phyloP scores from a whole-genome alignment of 345 rosid genomes.

The Bruguiera parviflora region DNA sequence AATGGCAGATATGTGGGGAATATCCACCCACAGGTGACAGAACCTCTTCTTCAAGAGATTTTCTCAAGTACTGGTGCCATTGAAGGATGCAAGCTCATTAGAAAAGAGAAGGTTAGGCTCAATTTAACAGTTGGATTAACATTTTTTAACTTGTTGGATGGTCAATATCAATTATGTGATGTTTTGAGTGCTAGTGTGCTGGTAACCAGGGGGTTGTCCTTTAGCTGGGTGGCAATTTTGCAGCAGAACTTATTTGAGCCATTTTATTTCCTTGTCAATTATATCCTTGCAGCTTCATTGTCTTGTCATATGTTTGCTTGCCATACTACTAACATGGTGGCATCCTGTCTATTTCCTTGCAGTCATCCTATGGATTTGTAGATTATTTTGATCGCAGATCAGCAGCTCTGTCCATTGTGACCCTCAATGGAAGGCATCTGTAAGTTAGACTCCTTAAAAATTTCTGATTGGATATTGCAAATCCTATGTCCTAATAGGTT shows the following conservation, averaged over 20 bases:
- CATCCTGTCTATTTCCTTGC: constrained; percentile 5
- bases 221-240: too few relatives aligned
- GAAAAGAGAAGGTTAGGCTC: constrained; percentile 32
- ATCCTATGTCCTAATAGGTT: constrained; percentile 9
- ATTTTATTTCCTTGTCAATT: background rate
- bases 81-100: constrained; percentile 31
- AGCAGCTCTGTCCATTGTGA: constrained; percentile 29
- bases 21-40: constrained; percentile 30
- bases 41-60: constrained; percentile 30
- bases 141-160: background rate
- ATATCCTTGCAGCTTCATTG: background rate
- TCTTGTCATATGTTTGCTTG: background rate
- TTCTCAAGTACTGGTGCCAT: constrained; percentile 25
- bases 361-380: constrained; percentile 37
- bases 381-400: constrained; percentile 32
- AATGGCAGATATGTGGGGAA: constrained; percentile 33
- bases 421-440: constrained; percentile 34
- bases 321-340: background rate
- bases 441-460: constrained; percentile 15
- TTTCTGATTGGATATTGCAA: background rate
- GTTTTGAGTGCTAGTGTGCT: background rate
- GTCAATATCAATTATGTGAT: background rate
- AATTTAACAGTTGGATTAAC: background rate
- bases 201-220: background rate
- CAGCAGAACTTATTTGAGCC: too few relatives aligned